phyloP scores from a whole-genome alignment of 176 grass and related monocot genomes.

The Puya raimondii region DNA sequence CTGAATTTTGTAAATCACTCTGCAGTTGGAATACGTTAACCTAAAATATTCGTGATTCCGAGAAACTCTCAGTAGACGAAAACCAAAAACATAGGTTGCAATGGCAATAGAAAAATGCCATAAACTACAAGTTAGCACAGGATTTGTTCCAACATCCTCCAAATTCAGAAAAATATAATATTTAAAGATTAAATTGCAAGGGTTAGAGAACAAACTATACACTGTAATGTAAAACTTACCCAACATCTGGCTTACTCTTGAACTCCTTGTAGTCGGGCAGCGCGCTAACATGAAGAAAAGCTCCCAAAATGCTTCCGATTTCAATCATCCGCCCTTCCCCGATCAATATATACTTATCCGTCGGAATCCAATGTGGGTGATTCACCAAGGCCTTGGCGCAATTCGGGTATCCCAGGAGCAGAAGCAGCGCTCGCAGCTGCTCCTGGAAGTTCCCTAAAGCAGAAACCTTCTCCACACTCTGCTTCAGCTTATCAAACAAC shows the following conservation, averaged over 20 bases:
- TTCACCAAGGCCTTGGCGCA: slow-evolving; percentile 74
- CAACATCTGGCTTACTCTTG: slow-evolving; percentile 59
- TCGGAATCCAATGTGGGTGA: slow-evolving; percentile 81
- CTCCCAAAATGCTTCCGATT: slow-evolving; percentile 58
- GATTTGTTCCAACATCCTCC: too few species aligned
- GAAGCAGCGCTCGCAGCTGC: slow-evolving; percentile 56
- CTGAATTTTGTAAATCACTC: too few species aligned
- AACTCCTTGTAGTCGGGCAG: slow-evolving; percentile 64
- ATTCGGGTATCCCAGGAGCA: slow-evolving; percentile 50
- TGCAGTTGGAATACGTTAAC: too few species aligned
- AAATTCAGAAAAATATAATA: too few species aligned
- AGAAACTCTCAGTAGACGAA: too few species aligned
- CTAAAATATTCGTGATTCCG: too few species aligned
- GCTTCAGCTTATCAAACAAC: slow-evolving; percentile 62
- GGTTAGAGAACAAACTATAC: not conserved
- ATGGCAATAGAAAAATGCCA: too few species aligned
- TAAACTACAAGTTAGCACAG: too few species aligned
- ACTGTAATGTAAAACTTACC: slow-evolving; percentile 15
- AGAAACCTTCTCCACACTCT: slow-evolving; percentile 57
- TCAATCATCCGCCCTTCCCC: slow-evolving; percentile 89
- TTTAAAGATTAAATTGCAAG: too few species aligned
- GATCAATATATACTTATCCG: slow-evolving; percentile 45
- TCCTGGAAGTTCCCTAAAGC: slow-evolving; percentile 75
- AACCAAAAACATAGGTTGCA: too few species aligned
- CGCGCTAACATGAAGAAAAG: slow-evolving; percentile 84